A percentile compares a stretch with the other conserved stretches of the same genome.
These are phyloP conservation scores for Knoxdaviesia capensis DNA, from an alignment of 2,329 filamentous ascomycete genomes.

Conservation along the genomic window DNA sequence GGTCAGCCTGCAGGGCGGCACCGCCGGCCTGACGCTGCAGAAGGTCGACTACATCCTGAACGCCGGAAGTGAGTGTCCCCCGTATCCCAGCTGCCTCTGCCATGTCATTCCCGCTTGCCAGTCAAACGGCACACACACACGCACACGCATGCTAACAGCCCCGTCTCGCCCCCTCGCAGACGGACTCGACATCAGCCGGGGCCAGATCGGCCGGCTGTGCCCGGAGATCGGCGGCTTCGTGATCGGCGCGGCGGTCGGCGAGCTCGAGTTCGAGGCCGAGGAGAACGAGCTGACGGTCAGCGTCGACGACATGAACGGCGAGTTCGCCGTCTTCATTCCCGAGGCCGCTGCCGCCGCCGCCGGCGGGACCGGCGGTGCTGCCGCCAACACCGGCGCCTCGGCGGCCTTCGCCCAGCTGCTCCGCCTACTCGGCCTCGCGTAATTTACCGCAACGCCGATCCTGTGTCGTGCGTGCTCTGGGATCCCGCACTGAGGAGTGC, in stretches of 20 bases:
- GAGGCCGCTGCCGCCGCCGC: conserved; percentile 7
- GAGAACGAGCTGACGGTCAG: conserved; percentile 17
- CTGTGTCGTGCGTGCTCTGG: too few species aligned
- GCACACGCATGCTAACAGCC: neutral
- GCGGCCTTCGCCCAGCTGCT: neutral
- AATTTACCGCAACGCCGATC: too few species aligned
- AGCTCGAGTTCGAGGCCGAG: conserved; percentile 20
- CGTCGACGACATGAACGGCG: conserved; percentile 13
- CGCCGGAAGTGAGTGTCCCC: conserved; percentile 11
- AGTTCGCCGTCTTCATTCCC: conserved; percentile 15
- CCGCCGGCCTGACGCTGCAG: conserved; percentile 13
- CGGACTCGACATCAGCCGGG: conserved; percentile 15
- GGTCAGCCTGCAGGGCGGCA: conserved; percentile 13
- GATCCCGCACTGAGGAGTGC: too few species aligned
- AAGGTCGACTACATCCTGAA: conserved; percentile 20
- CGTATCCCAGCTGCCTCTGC: neutral
- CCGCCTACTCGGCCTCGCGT: too few species aligned
- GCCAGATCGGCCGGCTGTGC: conserved; percentile 15
- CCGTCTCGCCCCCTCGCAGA: conserved; percentile 5
- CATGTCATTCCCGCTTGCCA: neutral
- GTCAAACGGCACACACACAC: neutral
- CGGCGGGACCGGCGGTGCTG: conserved; percentile 5
- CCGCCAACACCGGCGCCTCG: conserved; percentile 6
- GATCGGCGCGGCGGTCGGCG: conserved; percentile 14
- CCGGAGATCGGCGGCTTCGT: conserved; percentile 15